Base-by-base conservation (phyloP, 1,139 yeast genomes). In the Candida sanyaensis region DNA sequence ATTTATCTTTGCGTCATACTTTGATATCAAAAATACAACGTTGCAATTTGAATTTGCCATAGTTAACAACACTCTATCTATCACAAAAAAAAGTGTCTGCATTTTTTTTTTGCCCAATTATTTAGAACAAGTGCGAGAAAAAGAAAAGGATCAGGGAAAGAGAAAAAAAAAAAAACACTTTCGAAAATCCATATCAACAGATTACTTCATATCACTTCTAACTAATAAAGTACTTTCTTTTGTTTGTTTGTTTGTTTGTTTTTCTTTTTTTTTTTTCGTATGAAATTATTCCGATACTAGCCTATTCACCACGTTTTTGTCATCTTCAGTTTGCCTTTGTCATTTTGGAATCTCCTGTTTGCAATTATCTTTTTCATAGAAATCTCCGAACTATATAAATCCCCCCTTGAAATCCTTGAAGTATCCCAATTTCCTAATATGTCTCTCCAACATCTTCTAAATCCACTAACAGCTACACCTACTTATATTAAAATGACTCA, bases 401-500 rank as follows among this genome's bases (percentile, higher is more conserved):
- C 39, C 11, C 30, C 39, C 39, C 13, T 9, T 11, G 24, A 29
- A 28, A 29, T 29, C n/a, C 41, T 31, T 9, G 17, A 5, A 17
- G 3, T 37, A 21, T 28, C 33, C n/a, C 27, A 9, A 13, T 17
- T 37, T 13, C 12, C 10, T 23, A 17, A 13, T 37, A 50, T 50
- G 53, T 50, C 53, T 43, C 57, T 62, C 49, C 61, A 60, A 41
- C 63, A 58, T 49, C 53, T 62, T 33, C 59, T 62, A 43, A 61
- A 62, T 45, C 67, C 66, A 13, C 39, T 58, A 27, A 56, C 61
- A n/a, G 50, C 62, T 17, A 53, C 62, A 13, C 57, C 59, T 17
- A 53, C 60, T 11, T 56, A 57, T 45, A 39, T 48, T 26, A 48
- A 50, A 27, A 64, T 65, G 71, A 56, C 66, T 9, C 61, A 59